Percentiles rank a stretch among this genome's conserved stretches.
phyloP scores from a whole-genome alignment of 495 filamentous ascomycete genomes.

The Penicillium bialowiezense region DNA sequence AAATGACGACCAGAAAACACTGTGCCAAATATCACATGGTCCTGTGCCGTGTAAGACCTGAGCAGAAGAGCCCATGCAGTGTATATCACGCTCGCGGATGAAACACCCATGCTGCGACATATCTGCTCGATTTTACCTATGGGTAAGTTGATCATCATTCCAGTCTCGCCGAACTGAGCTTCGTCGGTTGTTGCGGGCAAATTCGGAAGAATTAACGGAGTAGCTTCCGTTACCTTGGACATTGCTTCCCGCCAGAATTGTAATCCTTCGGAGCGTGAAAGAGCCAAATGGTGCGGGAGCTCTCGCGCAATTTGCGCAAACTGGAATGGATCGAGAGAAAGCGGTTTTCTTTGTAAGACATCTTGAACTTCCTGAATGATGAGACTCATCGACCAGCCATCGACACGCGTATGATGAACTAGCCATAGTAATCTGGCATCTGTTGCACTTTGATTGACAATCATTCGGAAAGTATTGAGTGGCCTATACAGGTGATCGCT shows the following conservation, averaged over 20 bases:
- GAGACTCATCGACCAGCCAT: slow-evolving; percentile 11
- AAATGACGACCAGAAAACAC: slow-evolving; percentile 23
- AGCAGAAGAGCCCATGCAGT: slow-evolving; percentile 26
- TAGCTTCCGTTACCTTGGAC: too few species aligned
- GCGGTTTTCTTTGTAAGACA: neutral
- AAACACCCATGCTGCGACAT: neutral
- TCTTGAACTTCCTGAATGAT: slow-evolving; percentile 12
- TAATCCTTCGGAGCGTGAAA: too few species aligned
- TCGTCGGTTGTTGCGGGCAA: too few species aligned
- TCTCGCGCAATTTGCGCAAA: too few species aligned
- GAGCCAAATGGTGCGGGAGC: too few species aligned
- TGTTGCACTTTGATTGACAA: neutral
- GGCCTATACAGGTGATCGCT: neutral
- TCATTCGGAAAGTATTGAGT: neutral
- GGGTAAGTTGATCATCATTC: too few species aligned
- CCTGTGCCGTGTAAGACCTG: slow-evolving; percentile 10
- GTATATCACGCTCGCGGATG: slow-evolving; percentile 9
- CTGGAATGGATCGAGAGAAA: too few species aligned
- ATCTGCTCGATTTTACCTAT: neutral
- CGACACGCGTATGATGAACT: slow-evolving; percentile 1
- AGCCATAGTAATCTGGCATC: neutral
- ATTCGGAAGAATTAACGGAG: too few species aligned
- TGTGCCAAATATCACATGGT: slow-evolving; percentile 18
- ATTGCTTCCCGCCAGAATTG: too few species aligned
- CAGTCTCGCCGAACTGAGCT: too few species aligned